A percentile compares a stretch with the other conserved stretches of the same genome.
phyloP scores from a whole-genome alignment of 2,329 filamentous ascomycete species.

The Endoconidiophora laricicola region DNA sequence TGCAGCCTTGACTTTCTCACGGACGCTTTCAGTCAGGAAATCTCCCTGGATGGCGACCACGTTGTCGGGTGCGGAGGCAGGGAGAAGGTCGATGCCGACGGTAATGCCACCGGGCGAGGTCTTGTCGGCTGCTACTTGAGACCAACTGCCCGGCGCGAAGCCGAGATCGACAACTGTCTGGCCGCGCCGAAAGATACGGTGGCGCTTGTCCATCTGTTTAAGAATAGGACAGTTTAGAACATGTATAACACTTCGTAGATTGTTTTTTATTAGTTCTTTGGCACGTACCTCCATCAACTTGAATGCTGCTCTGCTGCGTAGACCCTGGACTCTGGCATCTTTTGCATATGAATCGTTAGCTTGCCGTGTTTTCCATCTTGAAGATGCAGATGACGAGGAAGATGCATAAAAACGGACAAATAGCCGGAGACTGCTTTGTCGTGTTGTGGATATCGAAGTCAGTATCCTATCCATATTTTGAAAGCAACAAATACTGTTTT shows the following conservation, averaged over 20 bases:
- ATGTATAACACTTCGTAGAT: no score
- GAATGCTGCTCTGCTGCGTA: conserved; percentile 85
- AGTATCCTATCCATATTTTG: neutral
- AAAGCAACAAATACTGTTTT: neutral
- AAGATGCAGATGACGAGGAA: conserved; percentile 15
- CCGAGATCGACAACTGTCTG: conserved; percentile 85
- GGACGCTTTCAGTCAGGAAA: conserved; percentile 63
- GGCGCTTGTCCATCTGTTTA: conserved; percentile 60
- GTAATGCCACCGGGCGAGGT: conserved; percentile 65
- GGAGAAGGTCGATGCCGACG: conserved; percentile 85
- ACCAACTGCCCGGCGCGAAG: conserved; percentile 62
- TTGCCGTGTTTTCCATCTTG: conserved; percentile 70
- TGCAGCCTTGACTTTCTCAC: conserved; percentile 59
- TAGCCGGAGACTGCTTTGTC: neutral
- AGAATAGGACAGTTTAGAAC: neutral
- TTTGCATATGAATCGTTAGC: conserved; percentile 52
- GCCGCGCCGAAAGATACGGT: conserved; percentile 59
- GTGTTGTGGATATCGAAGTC: neutral
- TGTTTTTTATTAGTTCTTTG: no score
- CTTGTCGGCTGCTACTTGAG: conserved; percentile 62
- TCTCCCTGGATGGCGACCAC: conserved; percentile 94
- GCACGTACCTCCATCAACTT: conserved; percentile 67
- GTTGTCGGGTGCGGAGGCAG: conserved; percentile 74
- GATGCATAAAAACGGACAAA: neutral
- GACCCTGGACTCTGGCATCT: conserved; percentile 58